Evolutionary conservation across 805 yeast species (phyloP).

Genomic region (Kregervanrija fluxuum): DNA sequence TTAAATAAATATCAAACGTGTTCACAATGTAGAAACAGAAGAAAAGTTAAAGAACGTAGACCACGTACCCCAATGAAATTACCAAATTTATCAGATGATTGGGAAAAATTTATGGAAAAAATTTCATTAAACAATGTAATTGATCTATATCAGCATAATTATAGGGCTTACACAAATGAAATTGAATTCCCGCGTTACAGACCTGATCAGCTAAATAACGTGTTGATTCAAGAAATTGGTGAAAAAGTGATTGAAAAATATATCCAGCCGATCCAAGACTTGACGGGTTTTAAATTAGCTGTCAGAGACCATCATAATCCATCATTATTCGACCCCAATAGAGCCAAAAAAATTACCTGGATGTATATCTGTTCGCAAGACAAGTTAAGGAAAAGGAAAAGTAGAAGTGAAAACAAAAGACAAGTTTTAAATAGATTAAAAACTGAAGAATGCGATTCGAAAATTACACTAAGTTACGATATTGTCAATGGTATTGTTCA

Average conservation of each 20-base stretch:
- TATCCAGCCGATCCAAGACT: conserved; percentile 32
- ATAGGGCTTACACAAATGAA: conserved; percentile 26
- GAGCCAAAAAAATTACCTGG: conserved; percentile 34
- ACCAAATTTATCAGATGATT: conserved; percentile 31
- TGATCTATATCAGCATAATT: conserved; percentile 32
- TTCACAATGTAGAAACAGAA: conserved; percentile 30
- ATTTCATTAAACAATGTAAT: conserved; percentile 28
- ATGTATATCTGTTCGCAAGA: conserved; percentile 41
- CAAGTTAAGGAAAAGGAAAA: conserved; percentile 33
- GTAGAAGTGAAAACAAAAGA: conserved; percentile 33
- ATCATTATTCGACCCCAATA: conserved; percentile 21
- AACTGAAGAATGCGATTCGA: conserved; percentile 34
- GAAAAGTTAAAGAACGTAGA: conserved; percentile 29
- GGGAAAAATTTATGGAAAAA: conserved; percentile 26
- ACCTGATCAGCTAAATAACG: conserved; percentile 24
- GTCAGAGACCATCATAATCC: conserved; percentile 39
- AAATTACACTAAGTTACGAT: conserved; percentile 32
- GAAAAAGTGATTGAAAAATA: conserved; percentile 30
- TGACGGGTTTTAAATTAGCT: conserved; percentile 37
- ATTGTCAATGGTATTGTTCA: conserved; percentile 30
- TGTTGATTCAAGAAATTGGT: conserved; percentile 29
- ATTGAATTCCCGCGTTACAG: conserved; percentile 28
- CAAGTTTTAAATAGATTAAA: conserved; percentile 33
- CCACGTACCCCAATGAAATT: conserved; percentile 23
- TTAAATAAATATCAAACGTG: conserved; percentile 37